Evolutionary conservation across 805 yeast genomes (phyloP), one percentile per base, ranked within the genome.

Genomic region (Blastobotrys muscicola): DNA sequence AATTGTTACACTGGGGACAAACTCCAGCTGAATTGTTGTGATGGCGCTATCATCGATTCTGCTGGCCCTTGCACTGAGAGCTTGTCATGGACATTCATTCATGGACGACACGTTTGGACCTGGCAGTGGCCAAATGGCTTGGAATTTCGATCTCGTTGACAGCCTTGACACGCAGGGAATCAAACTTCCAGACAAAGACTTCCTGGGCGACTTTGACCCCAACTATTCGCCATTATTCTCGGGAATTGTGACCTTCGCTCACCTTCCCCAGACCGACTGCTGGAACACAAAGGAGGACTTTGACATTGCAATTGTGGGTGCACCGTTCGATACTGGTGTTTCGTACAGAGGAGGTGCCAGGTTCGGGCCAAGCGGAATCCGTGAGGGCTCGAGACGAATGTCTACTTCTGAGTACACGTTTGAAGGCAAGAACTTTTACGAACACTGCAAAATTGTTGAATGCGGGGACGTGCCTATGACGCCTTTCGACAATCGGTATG

Each of bases 261-360:
- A 84, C 48, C 62, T 84, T 39, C 77, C 78, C 16, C 70, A 72
- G 45, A 65, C 71, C 33, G 68, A 67, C 44, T 84, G 94, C 57
- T 66, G 83, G 38, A 72, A 50, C 23, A 15, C 30, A 8, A 26
- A 36, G 14, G 59, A 48, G 8, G 52, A 64, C 1, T 85, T 70
- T 51, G 94, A 85, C 51, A 71, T 85, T 41, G 94, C 80, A 0
- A 51, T 84, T 12, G 70, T 84, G 43, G 94, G 94, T 4, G 82
- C 82, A 2, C 94, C 94, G 0, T 84, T 84, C 53, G 94, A 84
- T 55, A 83, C 90, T 5, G 89, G 89, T 0, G 78, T 78, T 0
- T 72, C 87, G 0, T 83, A 77, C 59, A 69, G 94, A 42, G 74
- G 87, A 0, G 92, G 94, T 4, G 86, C 94, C 1, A 64, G 94